A percentile compares a stretch with the other conserved stretches of the same genome.
phyloP scores from a whole-genome alignment of 2,329 filamentous ascomycete genomes.

The Trichophyton rubrum region DNA sequence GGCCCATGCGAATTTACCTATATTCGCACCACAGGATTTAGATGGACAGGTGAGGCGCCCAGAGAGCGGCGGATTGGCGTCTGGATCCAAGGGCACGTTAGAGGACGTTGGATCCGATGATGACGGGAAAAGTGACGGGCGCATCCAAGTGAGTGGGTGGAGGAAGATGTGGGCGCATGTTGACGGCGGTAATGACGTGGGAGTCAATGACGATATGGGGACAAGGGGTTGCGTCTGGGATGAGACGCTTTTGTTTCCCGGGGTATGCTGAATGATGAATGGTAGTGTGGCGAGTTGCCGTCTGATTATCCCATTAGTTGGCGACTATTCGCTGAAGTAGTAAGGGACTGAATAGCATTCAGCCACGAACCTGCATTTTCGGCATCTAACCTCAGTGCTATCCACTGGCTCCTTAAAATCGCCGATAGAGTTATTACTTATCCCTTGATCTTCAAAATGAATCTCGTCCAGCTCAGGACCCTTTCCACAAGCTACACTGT shows the following conservation, averaged over 20 bases:
- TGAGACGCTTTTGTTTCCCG: constrained; percentile 18
- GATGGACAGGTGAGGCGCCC: constrained; percentile 78
- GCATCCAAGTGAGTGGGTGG: constrained; percentile 93
- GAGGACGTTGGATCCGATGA: constrained; percentile 12
- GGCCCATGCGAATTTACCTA: constrained; percentile 94
- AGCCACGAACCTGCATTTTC: constrained; percentile 63
- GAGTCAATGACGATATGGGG: constrained; percentile 15
- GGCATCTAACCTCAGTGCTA: constrained; percentile 60
- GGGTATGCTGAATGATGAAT: constrained; percentile 55
- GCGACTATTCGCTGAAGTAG: neutral
- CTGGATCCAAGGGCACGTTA: constrained; percentile 14
- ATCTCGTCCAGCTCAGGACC: constrained; percentile 66
- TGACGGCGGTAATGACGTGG: constrained; percentile 15
- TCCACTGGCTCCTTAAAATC: constrained; percentile 13
- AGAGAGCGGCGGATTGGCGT: constrained; percentile 58
- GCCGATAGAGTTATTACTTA: constrained; percentile 10
- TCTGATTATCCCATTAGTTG: constrained; percentile 1
- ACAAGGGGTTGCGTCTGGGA: neutral
- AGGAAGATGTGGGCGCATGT: constrained; percentile 78
- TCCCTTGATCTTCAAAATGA: constrained; percentile 53
- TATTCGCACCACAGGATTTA: constrained; percentile 60
- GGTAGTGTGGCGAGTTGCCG: constrained; percentile 50
- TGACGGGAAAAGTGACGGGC: constrained; percentile 50
- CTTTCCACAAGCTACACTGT: constrained; percentile 59
- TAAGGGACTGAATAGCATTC: neutral